These are phyloP conservation scores for Geotrichum bryndzae DNA, from an alignment of 1,139 yeast species.

Conservation along the genomic window DNA sequence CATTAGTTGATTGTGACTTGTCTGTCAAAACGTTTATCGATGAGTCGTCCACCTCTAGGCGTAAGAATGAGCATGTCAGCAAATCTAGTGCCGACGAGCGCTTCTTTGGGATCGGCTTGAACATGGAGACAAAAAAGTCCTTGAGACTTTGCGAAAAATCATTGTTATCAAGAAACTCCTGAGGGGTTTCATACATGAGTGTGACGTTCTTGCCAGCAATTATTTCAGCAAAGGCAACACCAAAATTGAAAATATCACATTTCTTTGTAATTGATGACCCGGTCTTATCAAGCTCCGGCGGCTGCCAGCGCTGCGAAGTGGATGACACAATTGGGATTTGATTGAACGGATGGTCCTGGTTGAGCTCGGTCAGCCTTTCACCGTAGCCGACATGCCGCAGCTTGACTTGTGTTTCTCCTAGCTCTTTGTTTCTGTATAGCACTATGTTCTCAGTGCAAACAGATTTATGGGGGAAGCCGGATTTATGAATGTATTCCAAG, in stretches of 20 bases:
- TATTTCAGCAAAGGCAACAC: constrained; percentile 68
- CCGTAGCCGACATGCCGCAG: constrained; percentile 70
- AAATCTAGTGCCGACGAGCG: constrained; percentile 80
- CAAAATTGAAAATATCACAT: constrained; percentile 91
- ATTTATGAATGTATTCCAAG: constrained; percentile 72
- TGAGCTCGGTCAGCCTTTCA: constrained; percentile 57
- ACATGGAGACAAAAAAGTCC: constrained; percentile 62
- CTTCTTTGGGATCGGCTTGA: constrained; percentile 60
- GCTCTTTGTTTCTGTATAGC: constrained; percentile 44
- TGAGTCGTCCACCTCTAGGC: constrained; percentile 6
- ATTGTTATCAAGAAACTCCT: constrained; percentile 50
- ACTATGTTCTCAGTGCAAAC: constrained; percentile 59
- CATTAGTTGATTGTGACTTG: constrained; percentile 1
- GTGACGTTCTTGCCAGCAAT: constrained; percentile 58
- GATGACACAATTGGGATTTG: constrained; percentile 32
- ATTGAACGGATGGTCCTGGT: constrained; percentile 31
- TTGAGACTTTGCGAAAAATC: constrained; percentile 49
- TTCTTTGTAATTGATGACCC: constrained; percentile 52
- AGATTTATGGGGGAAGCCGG: constrained; percentile 69
- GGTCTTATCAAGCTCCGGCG: constrained; percentile 59
- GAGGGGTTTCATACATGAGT: constrained; percentile 53
- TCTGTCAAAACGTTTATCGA: neutral
- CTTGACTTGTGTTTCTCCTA: constrained; percentile 55
- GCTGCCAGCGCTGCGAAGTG: constrained; percentile 49
- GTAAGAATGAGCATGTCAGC: constrained; percentile 22